phyloP scores from a whole-genome alignment of 371 early-diverging fungal species.

The Zopfochytrium polystomum region DNA sequence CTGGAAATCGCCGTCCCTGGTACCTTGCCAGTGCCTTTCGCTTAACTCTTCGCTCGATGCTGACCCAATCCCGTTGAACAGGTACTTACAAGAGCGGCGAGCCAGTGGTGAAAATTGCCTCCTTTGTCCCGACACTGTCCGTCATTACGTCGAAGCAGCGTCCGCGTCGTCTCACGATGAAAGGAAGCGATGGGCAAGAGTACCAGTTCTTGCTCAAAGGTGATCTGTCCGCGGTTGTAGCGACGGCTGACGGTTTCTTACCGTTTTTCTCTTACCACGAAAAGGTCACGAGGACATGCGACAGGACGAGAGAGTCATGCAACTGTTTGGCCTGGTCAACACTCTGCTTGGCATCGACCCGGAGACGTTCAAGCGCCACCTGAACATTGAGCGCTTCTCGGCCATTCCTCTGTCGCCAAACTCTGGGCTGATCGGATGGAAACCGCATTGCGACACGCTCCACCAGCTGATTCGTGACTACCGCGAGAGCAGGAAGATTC shows the following conservation, averaged over 20 bases:
- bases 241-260: neutral
- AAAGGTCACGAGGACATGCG: slow-evolving; percentile 91
- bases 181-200: slow-evolving; percentile 86
- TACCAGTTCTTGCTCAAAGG: slow-evolving; percentile 94
- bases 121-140: slow-evolving; percentile 76
- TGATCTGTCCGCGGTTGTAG: neutral
- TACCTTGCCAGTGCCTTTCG: neutral
- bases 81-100: slow-evolving; percentile 87
- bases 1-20: slow-evolving; percentile 92
- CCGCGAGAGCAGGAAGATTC: slow-evolving; percentile 81
- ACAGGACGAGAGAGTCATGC: slow-evolving; percentile 99
- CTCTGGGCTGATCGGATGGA: slow-evolving; percentile 95
- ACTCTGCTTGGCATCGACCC: slow-evolving; percentile 81
- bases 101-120: slow-evolving; percentile 80
- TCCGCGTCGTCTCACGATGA: slow-evolving; percentile 81
- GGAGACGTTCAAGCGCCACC: slow-evolving; percentile 90
- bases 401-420: slow-evolving; percentile 96
- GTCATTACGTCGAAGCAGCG: slow-evolving; percentile 93
- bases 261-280: neutral
- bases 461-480: slow-evolving; percentile 89
- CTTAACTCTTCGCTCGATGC: neutral
- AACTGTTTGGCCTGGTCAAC: slow-evolving; percentile 95
- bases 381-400: slow-evolving; percentile 89
- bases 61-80: neutral
- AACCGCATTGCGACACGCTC: slow-evolving; percentile 92